Conservation (phyloP, 2,329 filamentous ascomycete genomes). For the Aspergillus novoparasiticus region DNA sequence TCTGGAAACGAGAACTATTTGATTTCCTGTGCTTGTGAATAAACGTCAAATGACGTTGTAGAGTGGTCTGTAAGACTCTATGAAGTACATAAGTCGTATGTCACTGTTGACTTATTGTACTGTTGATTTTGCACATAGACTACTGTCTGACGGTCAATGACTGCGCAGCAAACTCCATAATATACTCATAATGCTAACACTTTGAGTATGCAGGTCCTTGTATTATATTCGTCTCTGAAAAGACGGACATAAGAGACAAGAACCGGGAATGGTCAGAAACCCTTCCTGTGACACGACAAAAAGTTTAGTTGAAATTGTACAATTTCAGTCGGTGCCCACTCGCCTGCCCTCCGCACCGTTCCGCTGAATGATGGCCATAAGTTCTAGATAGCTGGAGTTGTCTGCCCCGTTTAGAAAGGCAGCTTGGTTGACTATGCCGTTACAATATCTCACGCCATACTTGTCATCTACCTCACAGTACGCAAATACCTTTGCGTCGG, state of each 20-base stretch:
- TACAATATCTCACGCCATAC: neutral
- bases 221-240: no score
- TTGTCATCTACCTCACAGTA: neutral
- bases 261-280: no score
- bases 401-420: neutral
- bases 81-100: neutral
- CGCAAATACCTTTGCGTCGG: neutral
- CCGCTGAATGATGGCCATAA: neutral
- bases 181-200: no score
- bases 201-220: no score
- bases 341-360: neutral
- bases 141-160: no score
- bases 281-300: no score
- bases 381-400: neutral
- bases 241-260: no score
- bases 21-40: neutral
- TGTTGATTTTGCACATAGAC: no score
- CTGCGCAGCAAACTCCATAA: no score
- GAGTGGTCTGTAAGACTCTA: neutral
- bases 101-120: neutral
- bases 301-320: no score
- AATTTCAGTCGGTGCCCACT: neutral
- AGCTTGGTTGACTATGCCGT: neutral
- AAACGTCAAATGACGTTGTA: neutral
- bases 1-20: neutral